Percentiles rank a stretch among this genome's conserved stretches.
Conservation (phyloP, 1,139 yeast species). For the Magnusiomyces ingens region DNA sequence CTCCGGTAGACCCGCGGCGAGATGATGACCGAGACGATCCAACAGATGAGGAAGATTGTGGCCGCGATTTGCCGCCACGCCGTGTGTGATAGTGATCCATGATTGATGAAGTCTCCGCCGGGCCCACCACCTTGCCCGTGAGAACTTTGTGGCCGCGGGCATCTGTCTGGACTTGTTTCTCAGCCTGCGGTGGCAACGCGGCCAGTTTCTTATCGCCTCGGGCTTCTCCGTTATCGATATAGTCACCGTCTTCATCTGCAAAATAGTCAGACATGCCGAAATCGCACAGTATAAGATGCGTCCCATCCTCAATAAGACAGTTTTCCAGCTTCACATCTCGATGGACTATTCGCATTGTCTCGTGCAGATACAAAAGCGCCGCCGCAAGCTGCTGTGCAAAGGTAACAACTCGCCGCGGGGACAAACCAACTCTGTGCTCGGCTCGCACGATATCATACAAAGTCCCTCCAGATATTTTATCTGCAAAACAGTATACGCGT, state of each 20-base stretch:
- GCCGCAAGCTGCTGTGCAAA: conserved; percentile 49
- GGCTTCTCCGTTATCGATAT: conserved; percentile 6
- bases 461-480: conserved; percentile 72
- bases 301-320: conserved; percentile 49
- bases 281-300: conserved; percentile 52
- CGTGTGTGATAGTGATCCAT: conserved; percentile 21
- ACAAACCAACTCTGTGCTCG: conserved; percentile 28
- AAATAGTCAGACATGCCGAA: conserved; percentile 69
- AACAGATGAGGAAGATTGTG: background rate
- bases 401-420: conserved; percentile 24
- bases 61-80: background rate
- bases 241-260: conserved; percentile 19
- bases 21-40: conserved; percentile 5
- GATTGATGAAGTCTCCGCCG: conserved; percentile 26
- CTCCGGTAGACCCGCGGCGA: conserved; percentile 9
- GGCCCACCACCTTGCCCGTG: conserved; percentile 22
- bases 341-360: conserved; percentile 59
- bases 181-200: conserved; percentile 16
- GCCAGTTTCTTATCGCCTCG: conserved; percentile 30
- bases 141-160: conserved; percentile 8
- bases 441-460: conserved; percentile 64
- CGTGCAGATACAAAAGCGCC: conserved; percentile 69
- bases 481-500: conserved; percentile 67
- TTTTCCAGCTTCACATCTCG: conserved; percentile 89
- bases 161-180: conserved; percentile 5